These are phyloP conservation scores for Phaffia australis DNA, from an alignment of 768 basidiomycete genomes.

Conservation along the genomic window DNA sequence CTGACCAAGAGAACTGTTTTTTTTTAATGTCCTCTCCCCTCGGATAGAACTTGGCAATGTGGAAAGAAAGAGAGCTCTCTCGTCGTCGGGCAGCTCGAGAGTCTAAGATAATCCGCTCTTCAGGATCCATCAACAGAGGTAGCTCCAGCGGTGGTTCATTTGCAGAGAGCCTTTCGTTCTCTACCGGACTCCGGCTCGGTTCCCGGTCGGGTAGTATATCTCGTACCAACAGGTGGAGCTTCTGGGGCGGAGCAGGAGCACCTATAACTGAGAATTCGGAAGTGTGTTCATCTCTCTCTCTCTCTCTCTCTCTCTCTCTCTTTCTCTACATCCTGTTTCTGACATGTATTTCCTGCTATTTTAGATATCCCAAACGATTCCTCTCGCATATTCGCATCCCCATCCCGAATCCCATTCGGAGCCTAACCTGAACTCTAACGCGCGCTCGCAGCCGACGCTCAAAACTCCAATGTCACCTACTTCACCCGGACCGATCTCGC, in stretches of 20 bases:
- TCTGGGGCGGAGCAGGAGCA: slow-evolving; percentile 16
- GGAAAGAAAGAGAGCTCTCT: slow-evolving; percentile 19
- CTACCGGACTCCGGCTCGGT: not conserved
- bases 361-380: not conserved
- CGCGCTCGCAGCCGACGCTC: not conserved
- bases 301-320: not conserved
- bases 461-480: not conserved
- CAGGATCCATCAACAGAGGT: slow-evolving; percentile 2
- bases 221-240: slow-evolving; percentile 8
- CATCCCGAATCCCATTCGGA: not conserved
- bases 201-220: slow-evolving; percentile 5
- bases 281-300: not conserved
- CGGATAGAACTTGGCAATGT: slow-evolving; percentile 12
- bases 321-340: no score
- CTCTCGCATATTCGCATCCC: not conserved
- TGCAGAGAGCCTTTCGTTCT: no score
- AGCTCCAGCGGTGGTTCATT: no score
- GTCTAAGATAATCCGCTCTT: slow-evolving; percentile 14
- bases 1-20: no score
- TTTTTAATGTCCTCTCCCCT: not conserved
- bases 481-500: slow-evolving; percentile 11
- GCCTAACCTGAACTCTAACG: not conserved
- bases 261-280: not conserved
- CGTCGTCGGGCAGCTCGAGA: slow-evolving; percentile 15
- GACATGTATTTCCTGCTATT: not conserved